A percentile compares a stretch with the other conserved stretches of the same genome.
Conservation (phyloP, 2,329 filamentous ascomycete species). For the Beauveria medogensis region DNA sequence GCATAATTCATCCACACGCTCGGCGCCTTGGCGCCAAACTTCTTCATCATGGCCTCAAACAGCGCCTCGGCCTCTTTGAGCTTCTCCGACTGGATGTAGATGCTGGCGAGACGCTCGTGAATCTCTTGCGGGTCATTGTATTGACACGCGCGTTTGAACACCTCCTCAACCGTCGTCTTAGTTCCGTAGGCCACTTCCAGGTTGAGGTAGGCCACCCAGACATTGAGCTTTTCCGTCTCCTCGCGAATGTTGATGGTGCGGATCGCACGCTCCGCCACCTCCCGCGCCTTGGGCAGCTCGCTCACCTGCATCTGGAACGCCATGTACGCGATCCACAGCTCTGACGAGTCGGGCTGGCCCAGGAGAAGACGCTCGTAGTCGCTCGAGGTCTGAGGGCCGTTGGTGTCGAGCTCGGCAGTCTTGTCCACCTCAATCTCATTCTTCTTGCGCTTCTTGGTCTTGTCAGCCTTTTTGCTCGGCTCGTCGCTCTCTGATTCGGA, state of each 20-base stretch:
- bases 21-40: conserved; percentile 72
- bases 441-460: conserved; percentile 70
- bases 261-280: conserved; percentile 83
- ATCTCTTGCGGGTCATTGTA: conserved; percentile 90
- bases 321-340: conserved; percentile 96
- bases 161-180: conserved; percentile 71
- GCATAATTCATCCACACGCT: conserved; percentile 93
- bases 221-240: conserved; percentile 85
- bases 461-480: conserved; percentile 38
- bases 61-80: conserved; percentile 74
- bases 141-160: conserved; percentile 87
- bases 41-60: conserved; percentile 81
- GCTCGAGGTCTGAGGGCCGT: conserved; percentile 80
- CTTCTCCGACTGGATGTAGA: conserved; percentile 89
- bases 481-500: conserved; percentile 35
- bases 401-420: conserved; percentile 82
- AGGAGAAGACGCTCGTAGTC: conserved; percentile 93
- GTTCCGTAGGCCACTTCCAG: conserved; percentile 85
- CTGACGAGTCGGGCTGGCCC: conserved; percentile 85
- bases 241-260: conserved; percentile 86
- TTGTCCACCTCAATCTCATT: conserved; percentile 75
- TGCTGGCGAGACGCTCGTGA: conserved; percentile 81
- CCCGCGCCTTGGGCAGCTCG: conserved; percentile 79
- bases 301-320: conserved; percentile 93
- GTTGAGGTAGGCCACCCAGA: conserved; percentile 93